Base-by-base conservation (phyloP, 805 yeast genomes). In the Saturnispora serradocipensis region DNA sequence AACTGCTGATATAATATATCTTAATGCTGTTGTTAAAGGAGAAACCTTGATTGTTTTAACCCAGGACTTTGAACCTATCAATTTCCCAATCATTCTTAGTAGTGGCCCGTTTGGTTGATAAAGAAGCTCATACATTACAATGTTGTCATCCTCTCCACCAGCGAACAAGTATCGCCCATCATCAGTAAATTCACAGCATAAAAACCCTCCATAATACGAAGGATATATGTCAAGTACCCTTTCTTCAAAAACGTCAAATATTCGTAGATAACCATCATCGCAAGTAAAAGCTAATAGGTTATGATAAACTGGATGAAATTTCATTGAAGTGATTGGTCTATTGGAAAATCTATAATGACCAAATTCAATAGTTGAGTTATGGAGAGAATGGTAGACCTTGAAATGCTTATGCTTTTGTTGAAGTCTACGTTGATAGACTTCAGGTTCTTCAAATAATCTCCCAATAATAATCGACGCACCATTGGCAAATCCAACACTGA, bases 281-380 rank as follows among this genome's bases (percentile, higher is more conserved):
- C 80, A 70, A 0, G 84, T 77, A n/a, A 81, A 61, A 0, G 81
- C 76, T 7, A 78, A 49, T 5, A 77, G 45, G 34, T 70, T 69
- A 7, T 64, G 56, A 47, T 54, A 59, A 58, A 63, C 46, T 62
- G 87, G 73, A 57, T 77, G 71, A 51, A 69, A 61, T 53, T 66
- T 61, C 40, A 77, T 60, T 34, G 66, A 63, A 0, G 88, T 82
- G 30, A 85, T 72, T 2, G 88, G 78, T 54, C 74, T 74, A 51
- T 75, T 74, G 13, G 84, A 72, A n/a, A 86, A 55, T 53, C 80
- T 80, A 66, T 81, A 80, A 56, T 82, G 86, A 0, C 84, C 82
- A 22, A 82, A 65, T 16, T 39, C 36, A 20, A 18, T 40, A 20
- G 6, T 11, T 8, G 48, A 34, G n/a, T 22, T 22, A 2, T 16